Conservation (phyloP, 805 yeast species). For the Dipodascopsis tothii region DNA sequence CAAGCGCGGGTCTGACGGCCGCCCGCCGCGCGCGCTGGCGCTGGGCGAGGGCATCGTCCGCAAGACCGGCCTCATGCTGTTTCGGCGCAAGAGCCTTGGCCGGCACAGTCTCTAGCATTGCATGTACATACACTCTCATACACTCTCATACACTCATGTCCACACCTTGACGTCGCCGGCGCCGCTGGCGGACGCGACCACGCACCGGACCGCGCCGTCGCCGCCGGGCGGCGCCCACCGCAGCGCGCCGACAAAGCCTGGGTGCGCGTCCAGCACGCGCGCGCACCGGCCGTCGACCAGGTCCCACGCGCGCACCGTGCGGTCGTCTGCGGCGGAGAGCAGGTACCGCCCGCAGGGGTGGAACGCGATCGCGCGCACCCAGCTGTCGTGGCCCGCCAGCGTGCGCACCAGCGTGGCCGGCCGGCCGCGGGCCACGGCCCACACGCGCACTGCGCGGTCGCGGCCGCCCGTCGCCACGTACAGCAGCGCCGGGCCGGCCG, state of each 20-base stretch:
- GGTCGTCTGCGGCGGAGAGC: constrained; percentile 73
- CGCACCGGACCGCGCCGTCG: constrained; percentile 42
- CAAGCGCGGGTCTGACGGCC: no score
- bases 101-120: no score
- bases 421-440: constrained; percentile 56
- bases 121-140: no score
- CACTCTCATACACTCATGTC: no score
- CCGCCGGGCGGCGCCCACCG: constrained; percentile 29
- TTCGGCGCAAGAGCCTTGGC: no score
- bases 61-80: no score
- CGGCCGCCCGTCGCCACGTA: constrained; percentile 74
- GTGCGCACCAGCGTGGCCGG: constrained; percentile 41
- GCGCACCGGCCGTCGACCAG: constrained; percentile 40
- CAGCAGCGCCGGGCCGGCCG: constrained; percentile 31
- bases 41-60: no score
- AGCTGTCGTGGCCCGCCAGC: constrained; percentile 69
- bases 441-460: constrained; percentile 64
- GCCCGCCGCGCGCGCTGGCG: no score
- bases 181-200: constrained; percentile 56
- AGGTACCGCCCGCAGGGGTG: constrained; percentile 73
- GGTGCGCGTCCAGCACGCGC: constrained; percentile 50
- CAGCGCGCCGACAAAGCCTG: constrained; percentile 66
- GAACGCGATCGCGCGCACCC: constrained; percentile 65
- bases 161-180: constrained; percentile 52
- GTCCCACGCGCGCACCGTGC: constrained; percentile 73